A percentile compares a stretch with the other conserved stretches of the same genome.
phyloP scores from a whole-genome alignment of 441 rosid genomes.

The Melastoma candidum region DNA sequence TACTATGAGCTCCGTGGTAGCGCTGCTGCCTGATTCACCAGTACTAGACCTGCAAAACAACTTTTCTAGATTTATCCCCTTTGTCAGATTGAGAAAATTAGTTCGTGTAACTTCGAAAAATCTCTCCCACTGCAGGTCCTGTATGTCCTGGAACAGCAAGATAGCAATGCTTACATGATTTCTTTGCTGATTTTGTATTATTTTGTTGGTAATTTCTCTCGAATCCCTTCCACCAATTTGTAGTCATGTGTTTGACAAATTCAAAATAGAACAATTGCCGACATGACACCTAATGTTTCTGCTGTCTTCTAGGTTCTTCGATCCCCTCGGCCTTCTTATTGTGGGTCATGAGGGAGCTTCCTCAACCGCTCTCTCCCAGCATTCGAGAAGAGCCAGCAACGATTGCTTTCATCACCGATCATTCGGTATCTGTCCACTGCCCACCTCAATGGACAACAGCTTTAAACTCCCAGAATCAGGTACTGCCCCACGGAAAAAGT shows the following conservation, averaged over 20 bases:
- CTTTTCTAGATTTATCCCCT: constrained; percentile 6
- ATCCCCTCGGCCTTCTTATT: constrained; percentile 54
- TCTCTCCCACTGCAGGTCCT: constrained; percentile 35
- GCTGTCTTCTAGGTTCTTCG: constrained; percentile 39
- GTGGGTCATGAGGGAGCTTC: constrained; percentile 63
- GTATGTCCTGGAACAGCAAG: constrained; percentile 30
- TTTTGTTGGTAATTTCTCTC: constrained; percentile 38
- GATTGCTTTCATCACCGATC: constrained; percentile 33
- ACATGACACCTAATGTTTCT: neutral
- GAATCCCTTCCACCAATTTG: constrained; percentile 4
- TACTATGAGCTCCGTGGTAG: constrained; percentile 42
- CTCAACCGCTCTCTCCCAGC: constrained; percentile 21
- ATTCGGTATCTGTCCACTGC: constrained; percentile 18
- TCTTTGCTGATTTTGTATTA: constrained; percentile 39
- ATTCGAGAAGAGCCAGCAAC: constrained; percentile 31
- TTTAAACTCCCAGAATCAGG: constrained; percentile 47
- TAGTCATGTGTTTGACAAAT: neutral
- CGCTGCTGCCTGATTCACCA: constrained; percentile 45
- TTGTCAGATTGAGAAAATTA: neutral
- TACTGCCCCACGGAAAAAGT: neutral
- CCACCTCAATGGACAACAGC: constrained; percentile 34
- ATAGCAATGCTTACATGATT: constrained; percentile 26
- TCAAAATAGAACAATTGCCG: neutral
- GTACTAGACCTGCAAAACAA: constrained; percentile 22
- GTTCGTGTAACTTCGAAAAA: neutral